Conservation (phyloP, 257 asterid genomes). For the Capsicum chinense region DNA sequence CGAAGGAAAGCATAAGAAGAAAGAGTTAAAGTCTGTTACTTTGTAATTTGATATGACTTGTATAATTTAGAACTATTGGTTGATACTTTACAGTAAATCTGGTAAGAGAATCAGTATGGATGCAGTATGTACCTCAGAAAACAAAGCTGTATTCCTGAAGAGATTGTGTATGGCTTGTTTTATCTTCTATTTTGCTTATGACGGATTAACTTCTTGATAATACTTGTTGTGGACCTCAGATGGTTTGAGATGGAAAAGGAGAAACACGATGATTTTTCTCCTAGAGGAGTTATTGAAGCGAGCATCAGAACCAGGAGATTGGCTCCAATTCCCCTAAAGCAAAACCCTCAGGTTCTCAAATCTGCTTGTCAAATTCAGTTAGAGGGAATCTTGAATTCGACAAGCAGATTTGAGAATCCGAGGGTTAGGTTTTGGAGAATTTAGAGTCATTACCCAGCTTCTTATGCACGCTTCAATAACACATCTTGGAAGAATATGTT, state of each 20-base stretch:
- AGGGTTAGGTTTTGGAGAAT: constrained; percentile 4
- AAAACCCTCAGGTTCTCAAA: neutral
- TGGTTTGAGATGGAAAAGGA: constrained; percentile 41
- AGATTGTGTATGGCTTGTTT: neutral
- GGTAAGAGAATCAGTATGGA: neutral
- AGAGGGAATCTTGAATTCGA: neutral
- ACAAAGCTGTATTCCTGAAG: neutral
- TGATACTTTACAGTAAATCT: neutral
- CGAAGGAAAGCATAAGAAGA: neutral
- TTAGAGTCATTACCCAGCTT: neutral
- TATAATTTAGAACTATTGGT: neutral
- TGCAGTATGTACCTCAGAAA: neutral
- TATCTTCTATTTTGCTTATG: neutral
- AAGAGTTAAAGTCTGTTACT: neutral
- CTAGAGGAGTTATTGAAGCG: constrained; percentile 43
- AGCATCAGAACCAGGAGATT: constrained; percentile 31
- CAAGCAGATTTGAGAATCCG: neutral
- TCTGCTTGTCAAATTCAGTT: neutral
- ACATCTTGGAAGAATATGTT: constrained; percentile 2
- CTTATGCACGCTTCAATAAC: neutral
- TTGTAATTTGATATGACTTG: neutral
- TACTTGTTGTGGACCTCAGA: constrained; percentile 47
- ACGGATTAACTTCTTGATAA: neutral
- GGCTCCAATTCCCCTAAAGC: constrained; percentile 18
- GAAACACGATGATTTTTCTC: constrained; percentile 39